Evolutionary conservation across 2,329 filamentous ascomycete genomes (phyloP).

Genomic region (Fusarium sp.): DNA sequence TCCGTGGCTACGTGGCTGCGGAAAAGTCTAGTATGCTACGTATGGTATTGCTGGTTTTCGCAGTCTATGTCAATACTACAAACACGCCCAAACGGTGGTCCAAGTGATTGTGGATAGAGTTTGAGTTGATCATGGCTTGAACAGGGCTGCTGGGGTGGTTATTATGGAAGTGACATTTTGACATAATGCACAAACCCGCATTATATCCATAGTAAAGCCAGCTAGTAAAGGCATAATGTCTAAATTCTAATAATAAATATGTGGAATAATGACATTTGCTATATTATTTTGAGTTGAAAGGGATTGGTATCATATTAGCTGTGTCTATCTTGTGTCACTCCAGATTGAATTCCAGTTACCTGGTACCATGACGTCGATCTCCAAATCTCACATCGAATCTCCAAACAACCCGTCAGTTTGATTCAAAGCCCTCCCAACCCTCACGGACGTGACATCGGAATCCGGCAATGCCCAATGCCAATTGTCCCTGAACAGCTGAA

Average conservation of each 20-base stretch:
- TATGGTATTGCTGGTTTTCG: not conserved
- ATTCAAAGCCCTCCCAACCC: not conserved
- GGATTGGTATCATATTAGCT: not conserved
- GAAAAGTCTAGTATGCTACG: slow-evolving; percentile 1
- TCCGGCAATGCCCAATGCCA: slow-evolving; percentile 1
- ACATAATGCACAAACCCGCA: not conserved
- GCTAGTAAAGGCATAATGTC: too few relatives aligned
- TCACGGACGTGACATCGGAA: slow-evolving; percentile 15
- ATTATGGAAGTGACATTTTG: not conserved
- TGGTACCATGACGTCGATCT: slow-evolving; percentile 14
- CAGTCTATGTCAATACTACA: not conserved
- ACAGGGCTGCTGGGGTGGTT: not conserved
- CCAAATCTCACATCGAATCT: not conserved
- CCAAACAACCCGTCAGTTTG: slow-evolving; percentile 1
- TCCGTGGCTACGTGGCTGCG: slow-evolving; percentile 4
- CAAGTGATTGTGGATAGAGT: not conserved
- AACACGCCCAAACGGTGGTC: not conserved
- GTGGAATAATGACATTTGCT: not conserved
- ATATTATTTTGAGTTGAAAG: not conserved
- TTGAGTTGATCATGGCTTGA: not conserved
- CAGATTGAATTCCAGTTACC: not conserved
- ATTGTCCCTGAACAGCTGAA: slow-evolving; percentile 47
- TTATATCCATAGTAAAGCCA: not conserved
- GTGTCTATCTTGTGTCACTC: not conserved
- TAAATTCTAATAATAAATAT: not conserved